A percentile compares a stretch with the other conserved stretches of the same genome.
These are phyloP conservation scores for Ulota crispa DNA, from an alignment of 225 moss, liverwort and hornwort species.

Conservation along the genomic window DNA sequence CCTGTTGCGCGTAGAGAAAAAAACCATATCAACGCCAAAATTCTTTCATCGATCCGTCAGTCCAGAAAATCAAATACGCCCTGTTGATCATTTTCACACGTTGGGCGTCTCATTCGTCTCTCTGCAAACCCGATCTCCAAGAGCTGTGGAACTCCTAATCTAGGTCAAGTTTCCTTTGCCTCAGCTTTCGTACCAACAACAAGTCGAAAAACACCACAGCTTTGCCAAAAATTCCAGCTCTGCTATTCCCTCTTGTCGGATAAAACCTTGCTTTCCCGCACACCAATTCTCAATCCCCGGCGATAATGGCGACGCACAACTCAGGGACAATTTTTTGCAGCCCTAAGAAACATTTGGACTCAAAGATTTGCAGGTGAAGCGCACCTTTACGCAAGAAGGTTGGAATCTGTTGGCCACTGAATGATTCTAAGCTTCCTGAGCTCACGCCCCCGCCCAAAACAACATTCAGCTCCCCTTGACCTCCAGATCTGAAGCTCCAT, in stretches of 20 bases:
- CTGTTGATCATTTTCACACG: background rate
- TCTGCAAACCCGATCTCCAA: background rate
- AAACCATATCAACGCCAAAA: conserved; percentile 9
- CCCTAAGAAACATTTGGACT: background rate
- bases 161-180: background rate
- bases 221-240: background rate
- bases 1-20: conserved; percentile 19
- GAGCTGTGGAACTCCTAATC: conserved; percentile 12
- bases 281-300: conserved; percentile 4
- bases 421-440: conserved; percentile 10
- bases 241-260: background rate
- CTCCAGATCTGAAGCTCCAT: conserved; percentile 41
- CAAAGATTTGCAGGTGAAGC: conserved; percentile 6
- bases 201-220: background rate
- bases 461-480: background rate
- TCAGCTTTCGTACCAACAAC: background rate
- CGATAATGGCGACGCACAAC: background rate
- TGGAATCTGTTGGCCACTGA: background rate
- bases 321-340: background rate
- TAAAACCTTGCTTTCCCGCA: conserved; percentile 4
- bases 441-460: conserved; percentile 3
- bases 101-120: background rate
- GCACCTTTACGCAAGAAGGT: conserved; percentile 32
- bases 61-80: conserved; percentile 7
- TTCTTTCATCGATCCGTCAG: background rate